Base-by-base conservation (phyloP, 2,329 filamentous ascomycete species). In the Aspergillus fijiensis region DNA sequence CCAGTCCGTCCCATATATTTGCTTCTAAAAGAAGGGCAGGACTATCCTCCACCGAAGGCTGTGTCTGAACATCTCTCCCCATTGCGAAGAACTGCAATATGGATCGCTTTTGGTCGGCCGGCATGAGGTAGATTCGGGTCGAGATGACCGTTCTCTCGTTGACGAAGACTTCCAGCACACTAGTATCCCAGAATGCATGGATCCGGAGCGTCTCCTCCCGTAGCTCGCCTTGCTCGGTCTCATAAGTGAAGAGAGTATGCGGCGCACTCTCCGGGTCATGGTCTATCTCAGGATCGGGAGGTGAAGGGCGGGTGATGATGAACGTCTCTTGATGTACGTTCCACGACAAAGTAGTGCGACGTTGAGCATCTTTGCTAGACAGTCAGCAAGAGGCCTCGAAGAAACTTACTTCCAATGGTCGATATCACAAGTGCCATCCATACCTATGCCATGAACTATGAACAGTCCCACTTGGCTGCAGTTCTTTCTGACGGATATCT, bases 171-270 rank as follows among this genome's bases (percentile, higher is more conserved):
- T 82, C 80, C 2, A 82, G 64, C 5, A 80, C 77, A 23, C 74
- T 77, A 23, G 63, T 70, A 57, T 82, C 79, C 51, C 75, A 76
- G 65, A 77, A 79, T 0, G 76, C 72, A 19, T 71, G 75, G n/a
- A 82, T 68, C n/a, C 68, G 69, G 0, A 82, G 69, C 2, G 67
- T 62, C 61, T 81, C 77, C 58, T 74, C 69, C 19, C 45, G 33
- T 33, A 71, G 65, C 2, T 63, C 55, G 3, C 62, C 63, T 10
- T 57, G 31, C 1, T 57, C 56, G 25, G 63, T 62, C 9, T 53
- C 27, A n/a, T 49, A 63, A 1, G 73, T 76, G 65, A 84, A 82
- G 0, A 84, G 72, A 0, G 81, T 83, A 57, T 82, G 81, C 0
- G 81, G 79, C 0, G 78, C 79, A 42, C 65, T 63, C 49, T 77